These are phyloP conservation scores for Emmonsia crescens DNA, from an alignment of 2,329 filamentous ascomycete species.

Conservation along the genomic window DNA sequence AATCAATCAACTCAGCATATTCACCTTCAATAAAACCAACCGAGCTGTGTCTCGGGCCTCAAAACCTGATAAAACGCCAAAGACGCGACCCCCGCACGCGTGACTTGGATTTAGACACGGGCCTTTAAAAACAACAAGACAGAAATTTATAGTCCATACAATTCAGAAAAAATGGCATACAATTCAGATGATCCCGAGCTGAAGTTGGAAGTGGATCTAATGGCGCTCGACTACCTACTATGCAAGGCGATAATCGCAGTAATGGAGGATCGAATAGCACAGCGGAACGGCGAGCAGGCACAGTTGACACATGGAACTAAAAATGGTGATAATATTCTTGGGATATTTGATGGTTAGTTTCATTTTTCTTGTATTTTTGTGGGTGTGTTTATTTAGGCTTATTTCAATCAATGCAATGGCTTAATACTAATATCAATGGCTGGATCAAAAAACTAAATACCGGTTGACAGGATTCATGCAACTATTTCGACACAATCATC, in stretches of 20 bases:
- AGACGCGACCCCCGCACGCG: not conserved
- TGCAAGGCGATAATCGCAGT: conserved; percentile 37
- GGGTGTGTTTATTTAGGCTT: not conserved
- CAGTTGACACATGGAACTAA: not conserved
- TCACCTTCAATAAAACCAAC: not conserved
- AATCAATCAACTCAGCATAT: not conserved
- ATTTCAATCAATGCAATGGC: not conserved
- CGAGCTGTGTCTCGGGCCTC: not conserved
- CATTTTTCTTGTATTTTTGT: not conserved
- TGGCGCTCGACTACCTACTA: conserved; percentile 48
- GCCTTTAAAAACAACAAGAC: not conserved
- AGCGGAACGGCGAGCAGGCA: conserved; percentile 3
- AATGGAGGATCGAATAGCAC: conserved; percentile 23
- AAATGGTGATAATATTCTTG: conserved; percentile 17
- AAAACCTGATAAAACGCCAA: not conserved
- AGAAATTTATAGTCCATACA: not conserved
- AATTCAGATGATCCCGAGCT: not conserved
- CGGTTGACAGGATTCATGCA: conserved; percentile 32
- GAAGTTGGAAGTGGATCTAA: conserved; percentile 38
- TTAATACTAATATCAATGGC: not conserved
- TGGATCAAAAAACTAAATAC: conserved; percentile 5
- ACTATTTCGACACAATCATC: conserved; percentile 33
- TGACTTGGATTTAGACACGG: not conserved
- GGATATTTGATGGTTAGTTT: conserved; percentile 21
- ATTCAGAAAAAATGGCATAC: not conserved